Percentiles rank a stretch among this genome's conserved stretches.
These are phyloP conservation scores for Sporothrix pseudoabietina DNA, from an alignment of 2,329 filamentous ascomycete genomes.

Conservation along the genomic window DNA sequence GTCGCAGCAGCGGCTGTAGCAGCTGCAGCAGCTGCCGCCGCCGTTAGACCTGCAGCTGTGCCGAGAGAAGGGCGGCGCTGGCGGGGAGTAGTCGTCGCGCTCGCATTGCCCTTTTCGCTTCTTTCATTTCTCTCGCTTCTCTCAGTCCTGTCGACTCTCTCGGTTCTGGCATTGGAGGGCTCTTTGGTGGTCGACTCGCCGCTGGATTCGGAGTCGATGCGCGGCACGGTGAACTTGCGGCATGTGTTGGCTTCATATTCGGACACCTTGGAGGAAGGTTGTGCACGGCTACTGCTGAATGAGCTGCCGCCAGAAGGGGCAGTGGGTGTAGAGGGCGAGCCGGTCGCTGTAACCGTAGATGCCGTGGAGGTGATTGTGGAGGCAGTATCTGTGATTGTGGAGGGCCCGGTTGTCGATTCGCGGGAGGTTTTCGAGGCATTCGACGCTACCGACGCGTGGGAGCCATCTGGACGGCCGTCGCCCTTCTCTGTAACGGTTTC, in stretches of 20 bases:
- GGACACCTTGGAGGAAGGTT: neutral
- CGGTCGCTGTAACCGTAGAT: conserved; percentile 5
- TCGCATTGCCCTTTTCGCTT: neutral
- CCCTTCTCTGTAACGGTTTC: conserved; percentile 25
- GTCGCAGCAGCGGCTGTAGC: neutral
- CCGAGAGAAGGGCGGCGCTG: neutral
- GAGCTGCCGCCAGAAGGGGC: neutral
- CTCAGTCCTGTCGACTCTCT: no score
- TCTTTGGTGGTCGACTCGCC: conserved; percentile 21
- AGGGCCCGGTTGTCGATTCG: neutral
- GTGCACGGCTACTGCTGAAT: neutral
- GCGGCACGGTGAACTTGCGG: conserved; percentile 43
- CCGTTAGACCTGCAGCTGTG: neutral
- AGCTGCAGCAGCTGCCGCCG: conserved; percentile 24
- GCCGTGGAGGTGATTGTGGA: conserved; percentile 14
- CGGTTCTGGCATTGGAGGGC: conserved; percentile 13
- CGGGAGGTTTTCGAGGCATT: neutral
- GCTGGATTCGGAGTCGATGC: conserved; percentile 36
- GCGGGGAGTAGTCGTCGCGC: neutral
- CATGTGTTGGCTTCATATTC: conserved; percentile 49
- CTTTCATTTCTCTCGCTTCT: no score
- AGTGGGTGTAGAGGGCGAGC: conserved; percentile 17
- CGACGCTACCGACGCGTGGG: neutral
- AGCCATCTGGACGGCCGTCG: neutral
- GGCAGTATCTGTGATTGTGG: conserved; percentile 12